A percentile compares a stretch with the other conserved stretches of the same genome.
Conservation (phyloP, 2,329 filamentous ascomycete species). For the Coccinonectria pachysandricola region DNA sequence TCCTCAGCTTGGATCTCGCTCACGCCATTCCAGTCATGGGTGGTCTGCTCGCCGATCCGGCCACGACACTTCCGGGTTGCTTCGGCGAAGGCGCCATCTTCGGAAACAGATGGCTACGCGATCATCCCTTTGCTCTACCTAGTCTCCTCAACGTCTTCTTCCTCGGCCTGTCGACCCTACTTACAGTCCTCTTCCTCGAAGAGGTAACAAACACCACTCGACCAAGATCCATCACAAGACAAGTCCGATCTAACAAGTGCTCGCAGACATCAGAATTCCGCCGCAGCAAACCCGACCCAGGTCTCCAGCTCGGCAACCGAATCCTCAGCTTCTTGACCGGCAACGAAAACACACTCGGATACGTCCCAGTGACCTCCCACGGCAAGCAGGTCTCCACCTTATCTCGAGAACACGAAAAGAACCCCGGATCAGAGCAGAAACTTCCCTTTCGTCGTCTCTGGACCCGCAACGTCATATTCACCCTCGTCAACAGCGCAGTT, state of each 20-base stretch:
- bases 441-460: slow-evolving; percentile 33
- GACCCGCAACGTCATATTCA: slow-evolving; percentile 39
- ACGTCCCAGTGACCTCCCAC: slow-evolving; percentile 19
- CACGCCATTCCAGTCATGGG: slow-evolving; percentile 50
- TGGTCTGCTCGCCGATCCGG: slow-evolving; percentile 58
- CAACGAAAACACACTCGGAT: slow-evolving; percentile 19
- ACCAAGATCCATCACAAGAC: no score
- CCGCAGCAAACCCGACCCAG: slow-evolving; percentile 34
- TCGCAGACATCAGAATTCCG: slow-evolving; percentile 37
- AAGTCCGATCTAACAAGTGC: slow-evolving; percentile 2
- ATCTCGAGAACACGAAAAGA: slow-evolving; percentile 5
- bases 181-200: slow-evolving; percentile 55
- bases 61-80: slow-evolving; percentile 46
- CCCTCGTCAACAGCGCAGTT: slow-evolving; percentile 53
- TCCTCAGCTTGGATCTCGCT: no score
- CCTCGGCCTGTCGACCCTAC: slow-evolving; percentile 41
- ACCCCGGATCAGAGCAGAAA: slow-evolving; percentile 8
- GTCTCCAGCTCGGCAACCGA: slow-evolving; percentile 26
- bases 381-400: slow-evolving; percentile 3
- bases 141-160: slow-evolving; percentile 56
- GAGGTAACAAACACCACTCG: no score
- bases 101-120: slow-evolving; percentile 53
- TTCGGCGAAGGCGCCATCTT: slow-evolving; percentile 51
- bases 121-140: slow-evolving; percentile 60
- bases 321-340: slow-evolving; percentile 22